These are phyloP conservation scores for Talaromyces trachyspermus DNA, from an alignment of 495 filamentous ascomycete genomes.

Conservation along the genomic window DNA sequence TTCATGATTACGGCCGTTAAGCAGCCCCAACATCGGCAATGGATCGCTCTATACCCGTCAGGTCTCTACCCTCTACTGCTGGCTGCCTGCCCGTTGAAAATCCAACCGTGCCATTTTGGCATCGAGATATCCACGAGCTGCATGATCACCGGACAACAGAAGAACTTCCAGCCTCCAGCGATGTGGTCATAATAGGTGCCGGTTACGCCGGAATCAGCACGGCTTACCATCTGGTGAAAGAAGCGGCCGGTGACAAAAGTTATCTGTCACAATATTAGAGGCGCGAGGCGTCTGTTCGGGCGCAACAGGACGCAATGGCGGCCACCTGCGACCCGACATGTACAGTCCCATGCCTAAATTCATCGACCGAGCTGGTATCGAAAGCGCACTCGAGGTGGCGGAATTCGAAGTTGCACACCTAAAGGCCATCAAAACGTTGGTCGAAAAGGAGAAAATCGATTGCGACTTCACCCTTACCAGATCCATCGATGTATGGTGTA, in stretches of 20 bases:
- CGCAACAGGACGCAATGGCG: conserved; percentile 34
- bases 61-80: not conserved
- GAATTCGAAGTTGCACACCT: conserved; percentile 28
- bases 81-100: conserved; percentile 36
- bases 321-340: conserved; percentile 27
- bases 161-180: conserved; percentile 40
- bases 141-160: conserved; percentile 41
- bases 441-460: conserved; percentile 30
- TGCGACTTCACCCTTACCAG: conserved; percentile 33
- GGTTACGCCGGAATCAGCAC: conserved; percentile 60
- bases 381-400: conserved; percentile 17
- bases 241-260: conserved; percentile 6
- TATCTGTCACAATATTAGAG: conserved; percentile 28
- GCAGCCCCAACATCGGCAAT: not conserved
- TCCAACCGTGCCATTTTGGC: conserved; percentile 62
- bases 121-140: conserved; percentile 38
- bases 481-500: conserved; percentile 30
- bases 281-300: conserved; percentile 32
- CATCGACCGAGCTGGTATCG: conserved; percentile 20
- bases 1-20: not conserved
- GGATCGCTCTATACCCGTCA: not conserved
- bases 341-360: conserved; percentile 23
- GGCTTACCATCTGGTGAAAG: conserved; percentile 51
- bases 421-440: conserved; percentile 20
- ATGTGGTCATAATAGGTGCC: conserved; percentile 63